Evolutionary conservation across 2,329 filamentous ascomycete genomes (phyloP).

Genomic region (Nigrospora osmanthi): DNA sequence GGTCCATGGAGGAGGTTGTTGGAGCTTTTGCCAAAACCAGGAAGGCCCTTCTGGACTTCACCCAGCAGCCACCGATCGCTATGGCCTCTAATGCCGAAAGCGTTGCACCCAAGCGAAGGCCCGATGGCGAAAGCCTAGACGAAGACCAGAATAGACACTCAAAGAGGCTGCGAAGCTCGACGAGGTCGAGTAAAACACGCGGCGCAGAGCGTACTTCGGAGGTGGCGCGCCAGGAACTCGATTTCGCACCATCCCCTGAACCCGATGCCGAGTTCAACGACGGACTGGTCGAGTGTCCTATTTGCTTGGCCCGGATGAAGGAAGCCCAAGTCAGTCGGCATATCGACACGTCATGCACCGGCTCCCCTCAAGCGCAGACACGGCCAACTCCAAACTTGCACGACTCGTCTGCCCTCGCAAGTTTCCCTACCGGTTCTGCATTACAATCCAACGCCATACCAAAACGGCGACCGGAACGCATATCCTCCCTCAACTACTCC

Average conservation of each 20-base stretch:
- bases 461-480: conserved; percentile 45
- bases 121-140: conserved; percentile 16
- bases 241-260: conserved; percentile 19
- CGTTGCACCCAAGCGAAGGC: conserved; percentile 29
- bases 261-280: conserved; percentile 41
- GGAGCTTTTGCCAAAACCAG: conserved; percentile 66
- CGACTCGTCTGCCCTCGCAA: not conserved
- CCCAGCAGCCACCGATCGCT: conserved; percentile 19
- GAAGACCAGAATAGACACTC: conserved; percentile 15
- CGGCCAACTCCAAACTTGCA: too few relatives aligned
- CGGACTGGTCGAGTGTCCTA: conserved; percentile 75
- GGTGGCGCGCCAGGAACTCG: conserved; percentile 23
- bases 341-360: conserved; percentile 55
- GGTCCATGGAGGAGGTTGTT: conserved; percentile 77
- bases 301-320: conserved; percentile 76
- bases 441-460: conserved; percentile 11
- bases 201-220: conserved; percentile 27
- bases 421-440: not conserved
- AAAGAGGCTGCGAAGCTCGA: conserved; percentile 47
- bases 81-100: conserved; percentile 17
- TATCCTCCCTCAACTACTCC: conserved; percentile 79
- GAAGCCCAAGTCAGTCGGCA: conserved; percentile 70
- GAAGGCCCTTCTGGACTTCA: conserved; percentile 54
- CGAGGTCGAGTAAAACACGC: conserved; percentile 35
- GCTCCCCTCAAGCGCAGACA: conserved; percentile 23